Evolutionary conservation across 495 filamentous ascomycete genomes (phyloP), one percentile per base, ranked within the genome.

Genomic region (Penicillium desertorum): DNA sequence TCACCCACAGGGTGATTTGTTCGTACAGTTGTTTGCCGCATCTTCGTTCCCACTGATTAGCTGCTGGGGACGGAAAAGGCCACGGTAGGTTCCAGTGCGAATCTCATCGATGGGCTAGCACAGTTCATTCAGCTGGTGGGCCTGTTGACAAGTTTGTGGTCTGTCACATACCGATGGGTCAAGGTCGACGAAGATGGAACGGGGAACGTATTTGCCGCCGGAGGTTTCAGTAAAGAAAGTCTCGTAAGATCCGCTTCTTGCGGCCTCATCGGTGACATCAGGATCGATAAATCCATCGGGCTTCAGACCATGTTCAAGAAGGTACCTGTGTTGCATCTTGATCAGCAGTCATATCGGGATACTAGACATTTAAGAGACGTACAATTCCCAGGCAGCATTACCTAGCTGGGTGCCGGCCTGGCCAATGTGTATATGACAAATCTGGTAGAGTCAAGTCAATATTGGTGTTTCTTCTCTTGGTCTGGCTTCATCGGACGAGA

Each of bases 311-410:
- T 96, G 91, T 80, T 96, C 91, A 39, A 96, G 86, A 54, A 93
- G 86, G 71, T 96, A 96, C 57, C 91, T 96, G 47, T 34, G 46
- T 59, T 30, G 53, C 36, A 5, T 16, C 5, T 49, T 14, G 34
- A 25, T 54, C 25, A 36, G 41, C 16, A 34, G 23, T 47, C 32
- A 8, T 36, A n/a, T 32, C 32, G 22, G 42, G n/a, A 41, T 51
- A 61, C 71, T 56, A 63, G 63, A 60, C 77, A 79, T 78, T 77
- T 79, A 76, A 71, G 62, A 54, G 45, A 82, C 89, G 68, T 86
- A 93, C 91, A 96, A 86, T 77, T 96, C 91, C 91, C 91, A 96
- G 58, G 91, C 91, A 71, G 88, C 90, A 81, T 93, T 94, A 69
- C 91, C 91, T 50, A 96, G 87, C 87, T 96, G 91, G 59, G 82